Base-by-base conservation (phyloP, 1,139 yeast genomes). In the Lipomyces yarrowii region DNA sequence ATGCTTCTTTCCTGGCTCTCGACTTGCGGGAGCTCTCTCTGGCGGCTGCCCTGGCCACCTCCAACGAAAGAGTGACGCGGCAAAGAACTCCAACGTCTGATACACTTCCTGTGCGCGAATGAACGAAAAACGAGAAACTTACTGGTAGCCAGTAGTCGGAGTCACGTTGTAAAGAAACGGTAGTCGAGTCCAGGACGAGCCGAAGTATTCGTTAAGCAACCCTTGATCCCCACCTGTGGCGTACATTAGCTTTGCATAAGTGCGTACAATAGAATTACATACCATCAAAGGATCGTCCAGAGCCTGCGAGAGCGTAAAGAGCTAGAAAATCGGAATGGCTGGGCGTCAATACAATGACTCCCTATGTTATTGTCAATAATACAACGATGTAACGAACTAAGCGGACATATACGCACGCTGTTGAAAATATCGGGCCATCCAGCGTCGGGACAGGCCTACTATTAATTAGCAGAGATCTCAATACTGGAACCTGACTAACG, bases 371-470 rank as follows among this genome's bases (percentile, higher is more conserved):
- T n/a, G 26, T 11, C 53, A 23, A 55, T 32, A 54, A 51, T 33
- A 59, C 57, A 10, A 7, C 21, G 54, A 13, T 7, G 21, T 54
- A 37, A 33, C 21, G 48, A 23, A 11, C n/a, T n/a, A n/a, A n/a
- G 8, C 18, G 26, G 11, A 33, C 15, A 21, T 26, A 1, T 26
- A 64, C 69, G 13, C 64, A 69, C 71, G 37, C 71, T 69, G 78
- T 94, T 94, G 82, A 94, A 94, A 73, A 91, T 84, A 77, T 94
- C 98, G 0, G 98, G 98, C 88, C 97, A 94, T 21, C 98, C 98
- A 35, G 88, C 83, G 78, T 94, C 98, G 0, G 98, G 96, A n/a
- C 91, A 83, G 0, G 98, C 98, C 57, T 83, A 79, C 18, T 89
- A 67, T 30, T 15, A 39, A 64, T 32, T 21, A 42, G 48, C n/a